Evolutionary conservation across 1,284 basidiomycete species (phyloP).

Genomic region (Golubevia sp.): DNA sequence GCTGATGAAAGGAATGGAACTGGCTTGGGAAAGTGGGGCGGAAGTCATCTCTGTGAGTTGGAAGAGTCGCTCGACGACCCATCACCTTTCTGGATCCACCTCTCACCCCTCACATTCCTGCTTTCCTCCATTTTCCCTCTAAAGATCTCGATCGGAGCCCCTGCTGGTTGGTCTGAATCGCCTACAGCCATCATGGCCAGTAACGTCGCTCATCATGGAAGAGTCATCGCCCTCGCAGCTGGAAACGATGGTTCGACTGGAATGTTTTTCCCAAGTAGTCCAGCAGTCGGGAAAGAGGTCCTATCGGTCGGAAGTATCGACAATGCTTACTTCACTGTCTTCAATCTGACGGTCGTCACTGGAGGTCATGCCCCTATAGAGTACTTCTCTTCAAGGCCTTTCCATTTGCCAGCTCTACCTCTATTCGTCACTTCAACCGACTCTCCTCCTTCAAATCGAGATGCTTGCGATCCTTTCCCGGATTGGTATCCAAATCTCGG

Average conservation of each 20-base stretch:
- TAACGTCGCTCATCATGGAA: constrained; percentile 4
- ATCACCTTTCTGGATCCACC: too few species aligned
- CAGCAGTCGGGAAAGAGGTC: constrained; percentile 7
- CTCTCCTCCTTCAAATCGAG: constrained; percentile 4
- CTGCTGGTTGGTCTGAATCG: constrained; percentile 10
- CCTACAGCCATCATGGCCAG: constrained; percentile 10
- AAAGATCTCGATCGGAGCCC: constrained; percentile 11
- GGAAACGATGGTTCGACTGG: constrained; percentile 8
- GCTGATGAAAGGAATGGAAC: constrained; percentile 10
- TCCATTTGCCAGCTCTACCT: constrained; percentile 7
- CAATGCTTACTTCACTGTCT: constrained; percentile 9
- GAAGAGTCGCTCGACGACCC: too few species aligned
- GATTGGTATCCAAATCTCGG: constrained; percentile 9
- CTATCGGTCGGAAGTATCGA: constrained; percentile 10
- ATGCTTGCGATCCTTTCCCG: constrained; percentile 11
- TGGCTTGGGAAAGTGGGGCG: constrained; percentile 4
- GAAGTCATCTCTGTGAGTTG: constrained; percentile 1
- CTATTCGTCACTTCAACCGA: constrained; percentile 9
- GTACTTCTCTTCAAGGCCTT: constrained; percentile 3
- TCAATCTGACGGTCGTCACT: constrained; percentile 6
- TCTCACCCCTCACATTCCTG: too few species aligned
- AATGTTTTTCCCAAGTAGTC: constrained; percentile 12
- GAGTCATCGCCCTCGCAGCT: constrained; percentile 6
- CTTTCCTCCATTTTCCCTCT: not conserved
- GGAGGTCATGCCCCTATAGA: not conserved